Evolutionary conservation across 371 early-diverging fungal species (phyloP).

Genomic region (Lichtheimia ramosa): DNA sequence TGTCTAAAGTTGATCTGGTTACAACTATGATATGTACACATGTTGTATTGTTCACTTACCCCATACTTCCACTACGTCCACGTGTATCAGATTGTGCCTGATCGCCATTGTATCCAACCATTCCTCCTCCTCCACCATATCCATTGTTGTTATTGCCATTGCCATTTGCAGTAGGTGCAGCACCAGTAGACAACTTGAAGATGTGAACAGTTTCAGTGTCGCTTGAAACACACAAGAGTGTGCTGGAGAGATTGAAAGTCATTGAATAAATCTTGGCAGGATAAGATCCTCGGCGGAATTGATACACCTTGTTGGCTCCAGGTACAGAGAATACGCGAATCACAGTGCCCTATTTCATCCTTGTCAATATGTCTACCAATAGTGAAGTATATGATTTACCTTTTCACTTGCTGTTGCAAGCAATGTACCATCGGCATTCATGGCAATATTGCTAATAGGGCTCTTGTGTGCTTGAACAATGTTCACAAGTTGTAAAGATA

Average conservation of each 20-base stretch:
- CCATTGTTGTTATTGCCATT: conserved; percentile 6
- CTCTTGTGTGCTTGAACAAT: conserved; percentile 94
- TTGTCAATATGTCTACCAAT: neutral
- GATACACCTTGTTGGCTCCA: conserved; percentile 84
- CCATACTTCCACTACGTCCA: conserved; percentile 18
- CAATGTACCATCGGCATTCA: conserved; percentile 88
- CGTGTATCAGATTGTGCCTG: conserved; percentile 4
- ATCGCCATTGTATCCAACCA: conserved; percentile 1
- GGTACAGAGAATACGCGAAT: conserved; percentile 94
- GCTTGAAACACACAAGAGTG: conserved; percentile 85
- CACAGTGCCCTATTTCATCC: conserved; percentile 81
- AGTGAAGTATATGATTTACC: no score
- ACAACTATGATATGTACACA: no score
- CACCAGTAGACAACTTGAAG: conserved; percentile 65
- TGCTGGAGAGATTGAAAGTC: conserved; percentile 82
- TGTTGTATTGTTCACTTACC: conserved; percentile 10
- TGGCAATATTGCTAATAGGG: conserved; percentile 78
- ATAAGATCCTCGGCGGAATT: conserved; percentile 94
- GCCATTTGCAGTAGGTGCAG: conserved; percentile 5
- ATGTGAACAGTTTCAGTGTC: conserved; percentile 98
- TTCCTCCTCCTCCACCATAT: conserved; percentile 1
- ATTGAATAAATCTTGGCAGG: conserved; percentile 92
- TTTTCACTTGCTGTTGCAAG: conserved; percentile 96
- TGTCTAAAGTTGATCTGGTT: conserved; percentile 17
- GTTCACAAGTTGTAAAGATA: conserved; percentile 82